Percentiles rank a stretch among this genome's conserved stretches.
phyloP scores from a whole-genome alignment of 305 asterid species.

The Rubia tinctorum region DNA sequence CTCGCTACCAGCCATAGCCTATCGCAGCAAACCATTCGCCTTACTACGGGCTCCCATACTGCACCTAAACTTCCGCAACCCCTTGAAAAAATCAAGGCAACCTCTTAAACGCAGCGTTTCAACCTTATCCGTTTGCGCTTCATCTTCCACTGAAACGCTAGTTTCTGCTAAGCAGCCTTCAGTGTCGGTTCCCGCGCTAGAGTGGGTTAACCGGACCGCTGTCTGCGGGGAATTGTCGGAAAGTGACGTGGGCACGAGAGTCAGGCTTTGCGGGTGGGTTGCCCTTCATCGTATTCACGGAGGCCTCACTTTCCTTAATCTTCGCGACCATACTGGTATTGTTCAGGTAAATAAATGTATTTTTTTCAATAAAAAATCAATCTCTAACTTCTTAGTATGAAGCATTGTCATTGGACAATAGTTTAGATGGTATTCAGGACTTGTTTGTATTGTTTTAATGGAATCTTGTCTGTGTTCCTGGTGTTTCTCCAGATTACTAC shows the following conservation, averaged over 20 bases:
- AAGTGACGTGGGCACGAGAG: constrained; percentile 69
- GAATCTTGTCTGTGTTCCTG: neutral
- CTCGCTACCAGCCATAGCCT: constrained; percentile 55
- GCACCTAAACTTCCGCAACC: constrained; percentile 27
- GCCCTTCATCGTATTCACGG: constrained; percentile 95
- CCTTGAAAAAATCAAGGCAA: constrained; percentile 15
- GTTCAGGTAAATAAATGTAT: constrained; percentile 57
- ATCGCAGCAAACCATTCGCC: constrained; percentile 48
- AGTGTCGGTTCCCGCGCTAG: constrained; percentile 38
- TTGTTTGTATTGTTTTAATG: neutral
- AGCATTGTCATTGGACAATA: neutral
- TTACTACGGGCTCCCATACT: constrained; percentile 29
- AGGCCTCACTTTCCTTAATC: constrained; percentile 79
- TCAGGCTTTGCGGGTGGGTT: constrained; percentile 96
- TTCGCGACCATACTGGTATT: constrained; percentile 87
- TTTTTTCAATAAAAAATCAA: neutral
- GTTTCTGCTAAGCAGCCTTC: constrained; percentile 30
- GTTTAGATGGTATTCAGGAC: neutral
- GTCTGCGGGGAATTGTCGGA: constrained; percentile 75
- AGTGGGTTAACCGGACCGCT: constrained; percentile 78
- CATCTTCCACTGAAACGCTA: constrained; percentile 37
- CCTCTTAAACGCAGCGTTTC: constrained; percentile 40
- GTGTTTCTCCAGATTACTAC: constrained; percentile 61
- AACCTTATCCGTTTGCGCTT: constrained; percentile 34
- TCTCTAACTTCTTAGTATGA: neutral